Evolutionary conservation across 768 basidiomycete species (phyloP), one percentile per base, ranked within the genome.

Genomic region (Rossbeevera mucosa): DNA sequence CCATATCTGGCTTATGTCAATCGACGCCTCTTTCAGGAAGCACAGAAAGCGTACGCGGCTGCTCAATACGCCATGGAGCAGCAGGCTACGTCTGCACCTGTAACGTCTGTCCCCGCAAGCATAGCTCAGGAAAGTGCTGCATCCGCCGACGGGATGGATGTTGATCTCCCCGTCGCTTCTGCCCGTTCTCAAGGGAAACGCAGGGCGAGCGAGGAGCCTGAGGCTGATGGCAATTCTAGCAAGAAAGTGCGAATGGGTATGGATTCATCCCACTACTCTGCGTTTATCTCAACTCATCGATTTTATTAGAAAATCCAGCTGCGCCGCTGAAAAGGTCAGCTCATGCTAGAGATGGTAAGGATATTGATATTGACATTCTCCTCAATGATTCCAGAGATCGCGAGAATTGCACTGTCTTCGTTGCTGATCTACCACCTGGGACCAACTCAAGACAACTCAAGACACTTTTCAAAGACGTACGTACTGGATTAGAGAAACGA

Each of bases 341-440:
- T 4, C 28, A 21, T 14, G 11, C 31, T 26, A 11, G 13, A 11
- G 24, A 47, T 6, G 28, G 22, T 25, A 33, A 11, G 12, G 22
- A n/a, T 5, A 6, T 18, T 38, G 18, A 55, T 38, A 16, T 31
- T 33, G n/a, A 50, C 24, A 51, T 44, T 8, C 25, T 42, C 16
- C 26, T 13, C 47, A 3, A n/a, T 13, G 7, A 45, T 20, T 16
- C 4, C 53, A 94, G 95, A 58, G 96, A 99, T 71, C 91, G 96
- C 43, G 96, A 99, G 72, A 90, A 97, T 60, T 82, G 85, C 25
- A 95, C 93, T 0, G 86, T 98, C 4, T 90, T 98, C 53, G 87
- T 96, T 13, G 80, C 84, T 3, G 83, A 88, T 42, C 70, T 96
- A 9, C 80, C 83, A 0, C 41, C 67, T 16, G 76, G 71, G 11